Evolutionary conservation across 306 rosid genomes (phyloP).

Genomic region (Cucumis cinereus): DNA sequence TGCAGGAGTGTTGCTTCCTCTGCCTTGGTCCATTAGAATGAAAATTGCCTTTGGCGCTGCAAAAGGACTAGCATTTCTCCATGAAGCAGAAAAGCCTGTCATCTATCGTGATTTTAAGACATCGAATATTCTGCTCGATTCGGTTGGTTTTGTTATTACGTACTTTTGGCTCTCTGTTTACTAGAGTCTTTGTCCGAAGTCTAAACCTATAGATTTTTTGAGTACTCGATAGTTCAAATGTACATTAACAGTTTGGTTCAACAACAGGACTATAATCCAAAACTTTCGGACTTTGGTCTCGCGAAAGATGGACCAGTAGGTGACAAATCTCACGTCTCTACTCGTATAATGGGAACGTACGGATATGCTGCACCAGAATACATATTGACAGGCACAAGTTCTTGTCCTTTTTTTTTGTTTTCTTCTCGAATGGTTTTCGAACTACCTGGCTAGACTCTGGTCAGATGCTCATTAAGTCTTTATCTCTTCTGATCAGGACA

Average conservation of each 20-base stretch:
- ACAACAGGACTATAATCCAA: constrained; percentile 84
- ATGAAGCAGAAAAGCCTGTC: constrained; percentile 91
- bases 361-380: constrained; percentile 99
- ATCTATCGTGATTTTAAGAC: constrained; percentile 98
- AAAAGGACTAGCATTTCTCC: constrained; percentile 95
- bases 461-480: background rate
- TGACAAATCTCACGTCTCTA: constrained; percentile 90
- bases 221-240: background rate
- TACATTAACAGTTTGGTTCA: background rate
- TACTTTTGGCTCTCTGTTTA: background rate
- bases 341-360: constrained; percentile 94
- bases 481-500: constrained; percentile 58
- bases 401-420: background rate
- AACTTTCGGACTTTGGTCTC: constrained; percentile 93
- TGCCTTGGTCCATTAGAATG: constrained; percentile 97
- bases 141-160: constrained; percentile 27
- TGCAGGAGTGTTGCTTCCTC: constrained; percentile 79
- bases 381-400: constrained; percentile 65
- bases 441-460: background rate
- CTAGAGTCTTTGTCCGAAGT: background rate
- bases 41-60: constrained; percentile 94
- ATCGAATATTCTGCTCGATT: constrained; percentile 76
- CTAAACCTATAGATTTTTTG: background rate
- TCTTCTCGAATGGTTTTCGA: background rate
- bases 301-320: constrained; percentile 98